These are phyloP conservation scores for Elongisporangium senticosum DNA, from an alignment of 352 stramenopile species.

Conservation along the genomic window DNA sequence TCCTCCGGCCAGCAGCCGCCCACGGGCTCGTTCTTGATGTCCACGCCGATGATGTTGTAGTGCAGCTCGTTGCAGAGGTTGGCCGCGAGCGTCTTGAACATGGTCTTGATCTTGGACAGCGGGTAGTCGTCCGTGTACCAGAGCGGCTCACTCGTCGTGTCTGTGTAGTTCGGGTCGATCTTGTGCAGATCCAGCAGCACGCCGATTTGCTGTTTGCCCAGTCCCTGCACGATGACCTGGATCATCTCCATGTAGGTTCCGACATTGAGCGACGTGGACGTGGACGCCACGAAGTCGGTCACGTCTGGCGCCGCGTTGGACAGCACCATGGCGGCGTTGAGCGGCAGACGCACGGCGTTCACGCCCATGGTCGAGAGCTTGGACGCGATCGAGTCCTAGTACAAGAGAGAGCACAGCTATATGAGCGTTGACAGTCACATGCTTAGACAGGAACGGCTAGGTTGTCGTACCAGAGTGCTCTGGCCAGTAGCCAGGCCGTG, in stretches of 20 bases:
- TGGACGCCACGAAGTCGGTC: conserved; percentile 57
- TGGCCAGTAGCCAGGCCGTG: conserved; percentile 67
- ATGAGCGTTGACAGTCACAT: conserved; percentile 2
- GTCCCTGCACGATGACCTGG: conserved; percentile 74
- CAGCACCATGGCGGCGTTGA: conserved; percentile 82
- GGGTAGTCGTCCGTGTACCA: conserved; percentile 67
- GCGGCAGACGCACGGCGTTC: conserved; percentile 70
- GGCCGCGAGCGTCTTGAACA: conserved; percentile 64
- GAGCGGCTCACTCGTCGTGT: conserved; percentile 64
- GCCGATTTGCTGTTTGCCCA: conserved; percentile 74
- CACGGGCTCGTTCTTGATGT: conserved; percentile 81
- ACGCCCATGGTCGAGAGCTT: conserved; percentile 63
- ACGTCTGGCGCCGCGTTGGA: conserved; percentile 57
- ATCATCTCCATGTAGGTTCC: conserved; percentile 82
- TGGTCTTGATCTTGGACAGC: conserved; percentile 46
- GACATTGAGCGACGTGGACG: conserved; percentile 58
- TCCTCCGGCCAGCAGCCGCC: conserved; percentile 62
- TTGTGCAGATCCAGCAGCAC: conserved; percentile 84
- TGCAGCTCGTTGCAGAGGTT: conserved; percentile 67
- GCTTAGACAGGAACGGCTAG: not conserved
- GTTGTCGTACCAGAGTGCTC: conserved; percentile 41
- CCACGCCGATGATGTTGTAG: conserved; percentile 83
- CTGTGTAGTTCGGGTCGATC: conserved; percentile 68
- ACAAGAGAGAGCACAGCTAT: not conserved
- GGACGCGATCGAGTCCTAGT: conserved; percentile 44